Conservation (phyloP, 495 filamentous ascomycete genomes). For the Astrothelium subdiscretum region DNA sequence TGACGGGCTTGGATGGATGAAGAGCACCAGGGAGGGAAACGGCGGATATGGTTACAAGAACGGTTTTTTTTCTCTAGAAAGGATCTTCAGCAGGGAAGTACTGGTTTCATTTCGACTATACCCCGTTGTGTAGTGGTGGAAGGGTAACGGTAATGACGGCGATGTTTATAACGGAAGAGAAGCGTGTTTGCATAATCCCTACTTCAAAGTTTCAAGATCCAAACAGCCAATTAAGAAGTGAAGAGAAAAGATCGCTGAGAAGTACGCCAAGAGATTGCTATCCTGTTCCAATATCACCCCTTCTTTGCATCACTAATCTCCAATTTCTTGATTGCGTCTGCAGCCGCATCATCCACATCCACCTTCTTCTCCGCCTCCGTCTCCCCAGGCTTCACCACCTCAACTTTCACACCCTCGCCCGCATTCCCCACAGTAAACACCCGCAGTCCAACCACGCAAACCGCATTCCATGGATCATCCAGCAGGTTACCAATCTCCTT, state of each 20-base stretch:
- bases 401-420: slow-evolving; percentile 38
- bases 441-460: slow-evolving; percentile 65
- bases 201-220: not conserved
- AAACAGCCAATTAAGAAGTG: not conserved
- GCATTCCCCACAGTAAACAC: slow-evolving; percentile 53
- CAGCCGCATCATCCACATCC: slow-evolving; percentile 41
- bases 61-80: not conserved
- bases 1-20: not conserved
- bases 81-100: too few species aligned
- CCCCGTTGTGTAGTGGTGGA: not conserved
- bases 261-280: not conserved
- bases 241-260: not conserved
- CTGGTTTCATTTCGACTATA: not conserved
- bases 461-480: slow-evolving; percentile 70
- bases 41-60: not conserved
- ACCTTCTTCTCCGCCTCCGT: slow-evolving; percentile 36
- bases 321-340: slow-evolving; percentile 12
- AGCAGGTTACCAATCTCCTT: slow-evolving; percentile 22
- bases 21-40: not conserved
- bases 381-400: slow-evolving; percentile 43
- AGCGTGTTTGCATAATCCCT: not conserved
- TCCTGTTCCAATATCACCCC: not conserved
- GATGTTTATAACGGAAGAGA: not conserved
- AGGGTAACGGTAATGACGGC: not conserved
- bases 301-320: not conserved